Evolutionary conservation across 228 moss, liverwort and hornwort species (phyloP).

Genomic region (Sphagnum magellanicum): DNA sequence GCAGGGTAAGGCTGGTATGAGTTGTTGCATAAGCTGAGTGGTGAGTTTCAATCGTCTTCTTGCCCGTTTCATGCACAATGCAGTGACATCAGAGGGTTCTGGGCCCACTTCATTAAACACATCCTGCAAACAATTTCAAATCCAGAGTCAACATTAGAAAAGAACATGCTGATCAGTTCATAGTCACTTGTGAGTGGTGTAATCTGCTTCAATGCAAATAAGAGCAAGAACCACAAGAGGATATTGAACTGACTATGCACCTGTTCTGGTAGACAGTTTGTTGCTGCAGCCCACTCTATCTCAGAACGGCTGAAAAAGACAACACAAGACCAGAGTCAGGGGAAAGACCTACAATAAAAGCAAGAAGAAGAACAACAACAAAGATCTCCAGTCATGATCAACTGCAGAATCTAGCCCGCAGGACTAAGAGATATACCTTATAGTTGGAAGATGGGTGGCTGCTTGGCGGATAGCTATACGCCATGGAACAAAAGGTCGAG

Average conservation of each 20-base stretch:
- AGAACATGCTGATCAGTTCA: too few species aligned
- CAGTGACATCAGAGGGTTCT: slow-evolving; percentile 58
- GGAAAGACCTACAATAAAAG: too few species aligned
- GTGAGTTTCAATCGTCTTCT: slow-evolving; percentile 80
- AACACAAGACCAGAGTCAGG: too few species aligned
- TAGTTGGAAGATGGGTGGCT: slow-evolving; percentile 63
- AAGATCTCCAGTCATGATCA: too few species aligned
- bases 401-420: too few species aligned
- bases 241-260: slow-evolving; percentile 21
- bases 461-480: slow-evolving; percentile 80
- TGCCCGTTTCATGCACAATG: slow-evolving; percentile 71
- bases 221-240: too few species aligned
- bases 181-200: too few species aligned
- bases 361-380: too few species aligned
- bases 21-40: slow-evolving; percentile 94
- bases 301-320: slow-evolving; percentile 60
- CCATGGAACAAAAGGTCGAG: slow-evolving; percentile 79
- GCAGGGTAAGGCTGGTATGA: slow-evolving; percentile 77
- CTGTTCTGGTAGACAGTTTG: slow-evolving; percentile 83
- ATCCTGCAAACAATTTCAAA: slow-evolving; percentile 29
- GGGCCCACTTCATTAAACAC: slow-evolving; percentile 51
- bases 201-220: too few species aligned
- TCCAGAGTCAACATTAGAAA: too few species aligned
- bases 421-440: slow-evolving; percentile 38
- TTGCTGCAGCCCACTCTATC: slow-evolving; percentile 84